A percentile compares a stretch with the other conserved stretches of the same genome.
phyloP scores from a whole-genome alignment of 2,329 filamentous ascomycete genomes.

The Aspergillus brasiliensis region DNA sequence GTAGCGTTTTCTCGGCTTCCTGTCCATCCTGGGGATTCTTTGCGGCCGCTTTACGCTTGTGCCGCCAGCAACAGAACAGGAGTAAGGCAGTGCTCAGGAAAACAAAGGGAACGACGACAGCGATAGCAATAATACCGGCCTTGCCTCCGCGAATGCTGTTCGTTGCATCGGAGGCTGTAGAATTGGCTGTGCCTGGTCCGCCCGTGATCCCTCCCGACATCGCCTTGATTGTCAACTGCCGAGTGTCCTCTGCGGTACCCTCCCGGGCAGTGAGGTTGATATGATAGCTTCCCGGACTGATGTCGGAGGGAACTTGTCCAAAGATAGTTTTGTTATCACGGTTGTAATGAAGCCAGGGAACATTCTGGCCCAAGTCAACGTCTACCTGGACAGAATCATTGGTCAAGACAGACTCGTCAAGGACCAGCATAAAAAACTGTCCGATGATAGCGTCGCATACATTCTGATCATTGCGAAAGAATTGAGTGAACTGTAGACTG shows the following conservation, averaged over 20 bases:
- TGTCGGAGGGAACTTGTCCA: slow-evolving; percentile 52
- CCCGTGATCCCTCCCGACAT: slow-evolving; percentile 24
- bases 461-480: slow-evolving; percentile 49
- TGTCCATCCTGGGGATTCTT: slow-evolving; percentile 25
- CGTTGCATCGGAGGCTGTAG: slow-evolving; percentile 22
- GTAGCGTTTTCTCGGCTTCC: slow-evolving; percentile 24
- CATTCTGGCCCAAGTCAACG: slow-evolving; percentile 45
- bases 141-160: slow-evolving; percentile 30
- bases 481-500: slow-evolving; percentile 44
- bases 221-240: slow-evolving; percentile 47
- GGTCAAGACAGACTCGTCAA: slow-evolving; percentile 48
- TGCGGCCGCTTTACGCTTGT: slow-evolving; percentile 28
- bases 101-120: slow-evolving; percentile 38
- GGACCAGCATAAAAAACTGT: slow-evolving; percentile 50
- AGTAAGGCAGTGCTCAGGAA: slow-evolving; percentile 31
- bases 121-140: slow-evolving; percentile 41
- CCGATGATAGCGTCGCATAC: slow-evolving; percentile 54
- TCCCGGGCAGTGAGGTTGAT: slow-evolving; percentile 49
- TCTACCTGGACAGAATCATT: slow-evolving; percentile 45
- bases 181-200: slow-evolving; percentile 17
- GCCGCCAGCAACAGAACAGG: slow-evolving; percentile 40
- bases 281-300: slow-evolving; percentile 41
- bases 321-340: slow-evolving; percentile 45
- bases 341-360: slow-evolving; percentile 56
- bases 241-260: slow-evolving; percentile 42